Base-by-base conservation (phyloP, 371 early-diverging fungal genomes). In the Mortierella sp. region DNA sequence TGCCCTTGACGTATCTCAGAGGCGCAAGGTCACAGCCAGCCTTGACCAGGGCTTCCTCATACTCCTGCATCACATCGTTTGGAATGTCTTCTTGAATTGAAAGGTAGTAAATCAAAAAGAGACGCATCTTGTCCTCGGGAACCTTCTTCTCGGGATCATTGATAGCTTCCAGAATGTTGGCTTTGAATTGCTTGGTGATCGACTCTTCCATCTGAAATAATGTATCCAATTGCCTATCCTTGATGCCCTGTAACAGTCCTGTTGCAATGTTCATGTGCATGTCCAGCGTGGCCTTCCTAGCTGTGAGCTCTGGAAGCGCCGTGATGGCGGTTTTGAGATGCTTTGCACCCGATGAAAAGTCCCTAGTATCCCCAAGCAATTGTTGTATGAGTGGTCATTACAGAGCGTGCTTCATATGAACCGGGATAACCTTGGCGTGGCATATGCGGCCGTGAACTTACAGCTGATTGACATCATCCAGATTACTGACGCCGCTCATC, bases 201-300 rank as follows among this genome's bases (percentile, higher is more conserved):
- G 85, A 87, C 74, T 99, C 97, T 79, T 99, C 99, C 71, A 98
- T 84, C 56, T 95, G 90, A 74, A 97, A 96, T 59, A 99, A 94
- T 0, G 91, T 92, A 80, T 99, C 99, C 54, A 99, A 80, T 64
- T 96, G 95, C 55, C 99, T 87, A 38, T 96, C 93, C 79, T 96
- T 96, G 72, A 99, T 98, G 23, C 83, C 82, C 27, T 95, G 90
- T 39, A 99, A 85, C 64, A 99, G 78, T 38, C 91, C 86, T 0
- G 98, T 96, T 3, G 99, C 98, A 49, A 99, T 94, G 73, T 95
- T 95, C 96, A 99, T 98, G 72, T 99, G 99, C 91, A 96, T 95
- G 80, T 99, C 99, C 57, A 99, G 82, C 1, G 93, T 91, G 21
- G 95, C 89, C 82, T 99, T 99, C 59, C 98, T 87, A 23, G 95